Percentiles rank a stretch among this genome's conserved stretches.
Evolutionary conservation across 2,329 filamentous ascomycete species (phyloP).

Genomic region (Trichophyton mentagrophytes): DNA sequence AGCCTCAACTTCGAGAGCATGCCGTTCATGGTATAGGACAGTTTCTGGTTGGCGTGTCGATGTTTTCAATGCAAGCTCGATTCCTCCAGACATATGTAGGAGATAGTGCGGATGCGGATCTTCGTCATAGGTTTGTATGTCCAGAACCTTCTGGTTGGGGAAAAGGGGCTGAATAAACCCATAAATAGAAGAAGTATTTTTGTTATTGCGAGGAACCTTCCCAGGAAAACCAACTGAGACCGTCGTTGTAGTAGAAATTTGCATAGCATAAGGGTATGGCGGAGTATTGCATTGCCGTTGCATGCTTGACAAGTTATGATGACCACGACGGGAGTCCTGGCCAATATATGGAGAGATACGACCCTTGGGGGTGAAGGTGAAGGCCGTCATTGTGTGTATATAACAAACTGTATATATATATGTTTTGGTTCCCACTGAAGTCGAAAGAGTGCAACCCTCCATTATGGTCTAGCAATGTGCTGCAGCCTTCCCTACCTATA

Average conservation of each 20-base stretch:
- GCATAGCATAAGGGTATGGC: conserved; percentile 7
- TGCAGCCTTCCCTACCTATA: background rate
- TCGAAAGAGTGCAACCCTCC: background rate
- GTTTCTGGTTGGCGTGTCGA: conserved; percentile 23
- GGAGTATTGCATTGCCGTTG: conserved; percentile 7
- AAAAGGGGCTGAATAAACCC: conserved; percentile 9
- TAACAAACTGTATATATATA: background rate
- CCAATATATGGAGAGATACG: background rate
- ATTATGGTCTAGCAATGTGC: background rate
- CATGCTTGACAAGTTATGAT: conserved; percentile 9
- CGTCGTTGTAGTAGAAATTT: conserved; percentile 7
- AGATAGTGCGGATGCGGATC: conserved; percentile 26
- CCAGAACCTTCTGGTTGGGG: conserved; percentile 5
- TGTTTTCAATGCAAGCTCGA: conserved; percentile 27
- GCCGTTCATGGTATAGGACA: conserved; percentile 30
- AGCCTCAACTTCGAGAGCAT: conserved; percentile 30
- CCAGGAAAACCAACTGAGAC: conserved; percentile 4
- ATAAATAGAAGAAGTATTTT: conserved; percentile 7
- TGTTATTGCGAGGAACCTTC: conserved; percentile 2
- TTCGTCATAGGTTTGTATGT: conserved; percentile 6
- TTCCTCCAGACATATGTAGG: conserved; percentile 28
- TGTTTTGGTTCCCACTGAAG: background rate
- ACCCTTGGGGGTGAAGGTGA: background rate
- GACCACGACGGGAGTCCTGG: background rate
- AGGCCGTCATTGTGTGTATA: background rate